Evolutionary conservation across 179 eudicot genomes (phyloP), one percentile per base, ranked within the genome.

Genomic region (Carnegiea gigantea): DNA sequence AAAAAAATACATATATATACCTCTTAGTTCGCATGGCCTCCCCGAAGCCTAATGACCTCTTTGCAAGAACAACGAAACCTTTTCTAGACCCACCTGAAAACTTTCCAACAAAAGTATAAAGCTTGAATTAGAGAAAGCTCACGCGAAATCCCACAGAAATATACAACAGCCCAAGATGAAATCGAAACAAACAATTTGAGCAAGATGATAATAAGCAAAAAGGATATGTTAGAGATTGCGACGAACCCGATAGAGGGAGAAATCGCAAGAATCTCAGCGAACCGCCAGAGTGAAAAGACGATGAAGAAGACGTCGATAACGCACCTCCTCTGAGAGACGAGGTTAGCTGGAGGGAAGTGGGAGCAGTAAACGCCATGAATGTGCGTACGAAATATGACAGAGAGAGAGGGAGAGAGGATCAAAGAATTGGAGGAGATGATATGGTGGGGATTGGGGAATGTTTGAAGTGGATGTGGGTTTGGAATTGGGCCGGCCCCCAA

Each of bases 21-120:
- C 94, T 95, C 85, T 85, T 86, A 72, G 91, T 93, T 87, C 91
- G 90, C 80, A 95, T 84, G 75, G 95, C 91, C 78, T 95, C 98
- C 87, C 92, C 93, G 85, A 95, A 87, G 33, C 98, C 98, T 12
- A 87, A 88, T 57, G 89, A 48, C 79, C 89, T 92, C 86, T 87
- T 95, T 1, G 97, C 85, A 76, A 83, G 75, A 81, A 93, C 83
- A 68, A 90, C 85, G 71, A 94, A 76, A 26, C 84, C 75, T 78
- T 88, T 82, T 28, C 88, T 90, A 72, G 74, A 77, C 59, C 67
- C 60, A 67, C 84, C 87, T 84, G 76, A 44, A 51, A 11, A 64
- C 8, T 57, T 60, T 12, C 20, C 43, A 84, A 67, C 28, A 43
- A 77, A 40, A 28, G 70, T 15, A 40, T 20, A 33, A 0, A 46